Base-by-base conservation (phyloP, 164 flowering plant species). In the Taxillus chinensis region DNA sequence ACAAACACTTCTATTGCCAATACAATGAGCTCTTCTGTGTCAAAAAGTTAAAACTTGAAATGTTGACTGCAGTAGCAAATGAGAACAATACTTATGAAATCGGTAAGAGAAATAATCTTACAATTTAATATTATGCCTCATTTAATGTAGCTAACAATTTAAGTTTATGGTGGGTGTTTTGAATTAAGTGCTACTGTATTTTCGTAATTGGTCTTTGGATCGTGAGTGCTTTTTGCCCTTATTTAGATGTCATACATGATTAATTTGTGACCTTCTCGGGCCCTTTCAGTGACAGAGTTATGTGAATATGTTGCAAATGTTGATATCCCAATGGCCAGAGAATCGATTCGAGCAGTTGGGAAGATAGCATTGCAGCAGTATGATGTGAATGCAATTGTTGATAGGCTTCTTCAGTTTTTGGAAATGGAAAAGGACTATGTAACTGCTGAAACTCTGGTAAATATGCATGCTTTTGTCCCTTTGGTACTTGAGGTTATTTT, bases 361-460 rank as follows among this genome's bases (percentile, higher is more conserved):
- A 91, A 95, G 73, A 95, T 95, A 59, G 99, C 99, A 39, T 77
- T 95, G 53, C 97, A 91, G 77, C 99, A 95, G 74, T 91, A 91
- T 83, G 99, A 95, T 79, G 97, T 95, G 62, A 95, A 95, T 89
- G 99, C 97, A 15, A 95, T 95, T 80, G 99, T 95, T 66, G 97
- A 95, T 70, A 78, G 99, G 74, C 95, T 91, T 77, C 99, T 95
- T 71, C 99, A 91, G 80, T 95, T 95, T 83, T 79, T 95, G 66
- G 99, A 95, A 82, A 95, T 95, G 97, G 97, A 95, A 74, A 95
- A 91, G 77, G 99, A 89, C 71, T 84, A 91, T 69, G 99, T 95
- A 63, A 95, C 99, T 64, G 97, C 99, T 65, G 97, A 95, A 79
- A 80, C 99, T 64, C 81, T 95, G 86, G 97, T 86, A 68, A 75